Evolutionary conservation across 2,329 filamentous ascomycete species (phyloP), one percentile per base, ranked within the genome.

Genomic region (Penicillium capsulatum): DNA sequence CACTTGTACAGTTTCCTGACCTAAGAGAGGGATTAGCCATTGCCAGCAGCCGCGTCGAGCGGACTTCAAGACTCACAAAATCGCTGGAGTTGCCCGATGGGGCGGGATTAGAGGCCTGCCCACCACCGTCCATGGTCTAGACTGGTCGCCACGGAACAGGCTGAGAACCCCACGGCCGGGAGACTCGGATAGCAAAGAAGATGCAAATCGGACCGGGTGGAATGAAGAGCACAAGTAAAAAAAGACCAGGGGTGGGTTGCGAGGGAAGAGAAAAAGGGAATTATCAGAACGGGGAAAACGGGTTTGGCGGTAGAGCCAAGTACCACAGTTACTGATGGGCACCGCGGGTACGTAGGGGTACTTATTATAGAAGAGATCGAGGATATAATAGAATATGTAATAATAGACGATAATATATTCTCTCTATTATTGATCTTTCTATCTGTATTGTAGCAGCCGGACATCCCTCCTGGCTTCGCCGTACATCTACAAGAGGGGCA

Each of bases 1-100:
- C 82, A 97, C 91, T 95, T 94, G 77, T 96, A 97, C 52, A 97
- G 75, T 72, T 97, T 97, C 74, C 91, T 89, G 71, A 97, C 90
- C 90, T 96, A 48, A 22, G 7, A 28, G 6, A 14, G 6, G 10
- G 26, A n/a, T 28, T 28, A 28, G 26, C 19, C 19, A 22, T 22
- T n/a, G n/a, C n/a, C 26, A 28, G 5, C n/a, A 6, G 11, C 11
- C 9, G 13, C 9, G 11, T 28, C 10, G n/a, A n/a, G n/a, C 10
- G 4, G 13, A 7, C 22, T 24, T 31, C 42, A 31, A 47, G 42
- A 84, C 86, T 75, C 74, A 94, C 89, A 77, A 95, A 95, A 73
- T 95, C 89, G 76, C 89, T 94, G 48, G 89, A 94, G 72, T 87
- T 94, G 69, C 86, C 92, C 60, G 79, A 73, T 57, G 70, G 68